These are phyloP conservation scores for Posidonia australis DNA, from an alignment of 106 monocot genomes.

Conservation along the genomic window DNA sequence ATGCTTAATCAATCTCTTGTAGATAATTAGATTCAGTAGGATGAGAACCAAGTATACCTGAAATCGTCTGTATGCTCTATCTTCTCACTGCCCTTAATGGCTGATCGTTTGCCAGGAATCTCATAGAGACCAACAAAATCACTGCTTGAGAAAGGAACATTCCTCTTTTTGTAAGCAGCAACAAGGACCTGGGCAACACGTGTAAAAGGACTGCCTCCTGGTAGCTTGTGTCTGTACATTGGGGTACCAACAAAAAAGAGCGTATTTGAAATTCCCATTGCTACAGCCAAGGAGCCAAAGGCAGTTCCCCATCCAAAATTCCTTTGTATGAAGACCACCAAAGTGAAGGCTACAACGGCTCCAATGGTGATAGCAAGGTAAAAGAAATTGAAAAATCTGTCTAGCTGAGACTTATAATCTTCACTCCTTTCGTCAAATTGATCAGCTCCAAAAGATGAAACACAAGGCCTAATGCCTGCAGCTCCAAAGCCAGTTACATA, in stretches of 20 bases:
- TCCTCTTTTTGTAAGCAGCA: slow-evolving; percentile 71
- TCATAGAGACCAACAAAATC: slow-evolving; percentile 59
- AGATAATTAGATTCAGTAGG: too few species aligned
- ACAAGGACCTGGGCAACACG: slow-evolving; percentile 77
- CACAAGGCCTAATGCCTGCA: slow-evolving; percentile 86
- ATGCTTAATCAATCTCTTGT: too few species aligned
- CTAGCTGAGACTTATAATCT: slow-evolving; percentile 55
- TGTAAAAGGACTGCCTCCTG: slow-evolving; percentile 86
- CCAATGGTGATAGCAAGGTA: slow-evolving; percentile 84
- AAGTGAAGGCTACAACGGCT: slow-evolving; percentile 70
- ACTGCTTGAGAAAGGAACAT: slow-evolving; percentile 37
- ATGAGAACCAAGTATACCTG: slow-evolving; percentile 35
- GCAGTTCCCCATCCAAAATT: slow-evolving; percentile 76
- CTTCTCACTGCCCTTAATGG: slow-evolving; percentile 74
- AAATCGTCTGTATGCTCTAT: slow-evolving; percentile 76
- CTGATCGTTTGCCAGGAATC: slow-evolving; percentile 60
- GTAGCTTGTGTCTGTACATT: slow-evolving; percentile 42
- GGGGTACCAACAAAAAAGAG: slow-evolving; percentile 79
- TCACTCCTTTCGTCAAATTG: slow-evolving; percentile 70
- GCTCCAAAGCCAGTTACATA: slow-evolving; percentile 76
- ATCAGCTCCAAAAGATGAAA: slow-evolving; percentile 92
- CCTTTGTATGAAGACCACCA: slow-evolving; percentile 84
- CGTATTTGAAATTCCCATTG: slow-evolving; percentile 67
- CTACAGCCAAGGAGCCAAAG: slow-evolving; percentile 71
- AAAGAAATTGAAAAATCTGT: slow-evolving; percentile 84